Base-by-base conservation (phyloP, 1,139 yeast genomes). In the Candida buenavistaensis region DNA sequence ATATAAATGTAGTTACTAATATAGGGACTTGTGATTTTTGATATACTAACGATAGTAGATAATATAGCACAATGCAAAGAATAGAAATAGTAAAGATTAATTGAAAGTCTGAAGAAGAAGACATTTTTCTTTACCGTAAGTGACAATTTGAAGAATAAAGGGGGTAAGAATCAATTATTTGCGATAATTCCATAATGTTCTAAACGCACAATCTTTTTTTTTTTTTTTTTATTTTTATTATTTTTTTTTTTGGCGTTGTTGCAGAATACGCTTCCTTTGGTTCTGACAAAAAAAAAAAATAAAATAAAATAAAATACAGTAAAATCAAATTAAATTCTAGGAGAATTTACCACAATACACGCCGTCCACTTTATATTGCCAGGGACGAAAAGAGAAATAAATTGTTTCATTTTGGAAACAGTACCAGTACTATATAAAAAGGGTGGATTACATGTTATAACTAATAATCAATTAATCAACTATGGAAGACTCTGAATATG, bases 1-100 rank as follows among this genome's bases (percentile, higher is more conserved):
- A 51, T 5, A 64, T 41, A 38, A 62, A 64, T 10, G 64, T 62
- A 7, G 52, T 44, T 10, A 57, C 52, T 23, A 63, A 42, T 7
- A 62, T 23, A 1, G 70, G 69, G 6, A 62, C 47, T 29, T 45
- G 55, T 4, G 65, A 56, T 20, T 43, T 41, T 6, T 26, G 28
- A 32, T 38, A 43, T 6, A 45, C 3, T 6, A 35, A 22, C 4
- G 34, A 24, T 31, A 44, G 33, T 17, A 36, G 27, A 32, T 31
- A 35, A 23, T 40, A 42, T 3, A 40, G 9, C 14, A 25, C 12
- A 13, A 35, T 17, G 16, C 39, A 40, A 28, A 35, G 23, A 12
- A 33, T 20, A 11, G 27, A 14, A 6, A 35, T 35, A n/a, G 30
- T 27, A 13, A 30, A 4, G 16, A 39, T 10, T 14, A 39, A 30